Base-by-base conservation (phyloP, 495 filamentous ascomycete genomes). In the Penicillium goetzii region DNA sequence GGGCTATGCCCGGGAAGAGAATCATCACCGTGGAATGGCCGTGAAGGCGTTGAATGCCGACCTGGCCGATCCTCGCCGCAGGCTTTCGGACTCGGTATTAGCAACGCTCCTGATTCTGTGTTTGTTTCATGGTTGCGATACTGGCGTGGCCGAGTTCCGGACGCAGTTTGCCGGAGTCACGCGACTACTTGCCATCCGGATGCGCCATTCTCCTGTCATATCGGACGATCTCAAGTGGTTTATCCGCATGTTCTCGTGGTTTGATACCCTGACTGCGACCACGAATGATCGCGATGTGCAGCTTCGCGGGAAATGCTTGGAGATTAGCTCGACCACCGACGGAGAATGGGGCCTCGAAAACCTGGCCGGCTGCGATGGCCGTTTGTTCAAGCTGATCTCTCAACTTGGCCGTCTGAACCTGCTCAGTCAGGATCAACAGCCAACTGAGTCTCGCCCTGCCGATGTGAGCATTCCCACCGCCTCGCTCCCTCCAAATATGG, bases 151-250 rank as follows among this genome's bases (percentile, higher is more conserved):
- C 4, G 91, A 93, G 69, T 97, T 97, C 77, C 90, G 92, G 58
- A 94, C 92, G 0, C 94, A 97, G 70, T 93, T 98, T 67, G 92
- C 92, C 1, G 93, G 94, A 1, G 94, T 97, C 55, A 95, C 93
- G 73, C 94, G 95, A 80, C 87, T 98, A 53, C 86, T 97, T 12
- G 85, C 89, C 12, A 87, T 98, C 77, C 85, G 93, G 58, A 84
- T 90, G 63, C 76, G 79, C 59, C 75, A 73, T 64, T 85, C 86
- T 26, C 85, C 84, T 32, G 74, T 83, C 19, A 80, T 87, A 43
- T 85, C 87, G 17, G 80, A 84, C 21, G 89, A 92, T 57, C 86
- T 91, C 33, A 89, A 87, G 45, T 98, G 94, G 94, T 92, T 97
- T 80, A 92, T 96, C 62, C 88, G 92, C n/a, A 87, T 97, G 70